phyloP scores from a whole-genome alignment of 2,329 filamentous ascomycete genomes.

The Phoma sp. region DNA sequence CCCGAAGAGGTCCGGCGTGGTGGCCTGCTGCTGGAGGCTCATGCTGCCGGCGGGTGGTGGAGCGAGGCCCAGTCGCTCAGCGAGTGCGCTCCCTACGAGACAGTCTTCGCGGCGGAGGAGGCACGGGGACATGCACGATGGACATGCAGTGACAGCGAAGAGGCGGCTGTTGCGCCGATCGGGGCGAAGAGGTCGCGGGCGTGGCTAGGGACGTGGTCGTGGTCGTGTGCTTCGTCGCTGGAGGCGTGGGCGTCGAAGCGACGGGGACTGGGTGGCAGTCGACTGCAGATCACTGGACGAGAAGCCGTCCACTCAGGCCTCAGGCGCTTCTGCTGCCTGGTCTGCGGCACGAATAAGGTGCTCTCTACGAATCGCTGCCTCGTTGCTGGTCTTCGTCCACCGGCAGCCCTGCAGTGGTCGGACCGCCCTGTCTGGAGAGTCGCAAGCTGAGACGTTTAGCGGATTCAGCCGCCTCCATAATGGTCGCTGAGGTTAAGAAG shows the following conservation, averaged over 20 bases:
- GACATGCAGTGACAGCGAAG: conserved; percentile 29
- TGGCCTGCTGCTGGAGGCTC: background rate
- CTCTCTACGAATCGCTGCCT: background rate
- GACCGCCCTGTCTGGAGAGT: background rate
- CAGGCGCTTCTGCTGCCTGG: background rate
- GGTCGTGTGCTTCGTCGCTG: conserved; percentile 34
- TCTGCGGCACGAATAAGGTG: background rate
- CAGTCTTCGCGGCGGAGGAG: conserved; percentile 35
- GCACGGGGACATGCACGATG: conserved; percentile 36
- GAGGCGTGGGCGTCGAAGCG: conserved; percentile 1
- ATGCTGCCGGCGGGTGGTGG: conserved; percentile 11
- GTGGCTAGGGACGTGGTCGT: conserved; percentile 13
- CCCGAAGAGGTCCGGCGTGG: conserved; percentile 21
- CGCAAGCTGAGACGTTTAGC: conserved; percentile 9
- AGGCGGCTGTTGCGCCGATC: background rate
- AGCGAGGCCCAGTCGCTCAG: conserved; percentile 29
- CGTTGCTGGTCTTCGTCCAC: background rate
- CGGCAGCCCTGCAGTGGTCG: background rate
- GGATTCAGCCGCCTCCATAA: conserved; percentile 6
- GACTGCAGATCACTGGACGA: conserved; percentile 4
- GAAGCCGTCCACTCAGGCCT: conserved; percentile 1
- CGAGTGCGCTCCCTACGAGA: conserved; percentile 33
- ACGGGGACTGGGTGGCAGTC: background rate
- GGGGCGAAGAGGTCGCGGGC: conserved; percentile 26
- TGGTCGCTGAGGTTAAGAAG: background rate